A percentile compares a stretch with the other conserved stretches of the same genome.
phyloP scores from a whole-genome alignment of 2,329 filamentous ascomycete genomes.

The Botrytis byssoidea region DNA sequence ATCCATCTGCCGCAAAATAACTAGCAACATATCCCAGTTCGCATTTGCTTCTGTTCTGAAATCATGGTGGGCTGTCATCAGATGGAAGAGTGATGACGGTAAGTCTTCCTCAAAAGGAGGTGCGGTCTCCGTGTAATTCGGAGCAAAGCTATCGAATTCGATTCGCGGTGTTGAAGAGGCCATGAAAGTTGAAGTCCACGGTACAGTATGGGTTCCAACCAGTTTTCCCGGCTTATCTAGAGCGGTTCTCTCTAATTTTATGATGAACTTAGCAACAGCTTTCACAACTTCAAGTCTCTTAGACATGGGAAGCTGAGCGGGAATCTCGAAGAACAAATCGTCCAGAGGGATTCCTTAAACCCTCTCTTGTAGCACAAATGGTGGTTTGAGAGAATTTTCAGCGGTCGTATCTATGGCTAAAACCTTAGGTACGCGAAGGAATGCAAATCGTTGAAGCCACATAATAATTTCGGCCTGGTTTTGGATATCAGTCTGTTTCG shows the following conservation, averaged over 20 bases:
- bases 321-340: background rate
- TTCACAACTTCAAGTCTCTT: background rate
- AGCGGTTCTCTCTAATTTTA: background rate
- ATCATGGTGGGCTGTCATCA: background rate
- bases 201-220: background rate
- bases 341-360: background rate
- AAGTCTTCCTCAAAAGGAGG: background rate
- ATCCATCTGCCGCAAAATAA: background rate
- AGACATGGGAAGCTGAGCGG: background rate
- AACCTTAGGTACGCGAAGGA: background rate
- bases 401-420: background rate
- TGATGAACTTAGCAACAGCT: background rate
- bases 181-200: background rate
- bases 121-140: accelerated
- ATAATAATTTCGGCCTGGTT: background rate
- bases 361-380: background rate
- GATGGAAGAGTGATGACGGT: background rate
- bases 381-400: background rate
- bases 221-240: background rate
- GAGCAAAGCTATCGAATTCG: background rate
- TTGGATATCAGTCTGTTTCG: background rate
- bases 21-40: background rate
- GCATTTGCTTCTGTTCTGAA: background rate
- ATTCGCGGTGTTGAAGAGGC: background rate
- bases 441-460: background rate